phyloP scores from a whole-genome alignment of 768 basidiomycete genomes.

The Guyanaporus albipodus region DNA sequence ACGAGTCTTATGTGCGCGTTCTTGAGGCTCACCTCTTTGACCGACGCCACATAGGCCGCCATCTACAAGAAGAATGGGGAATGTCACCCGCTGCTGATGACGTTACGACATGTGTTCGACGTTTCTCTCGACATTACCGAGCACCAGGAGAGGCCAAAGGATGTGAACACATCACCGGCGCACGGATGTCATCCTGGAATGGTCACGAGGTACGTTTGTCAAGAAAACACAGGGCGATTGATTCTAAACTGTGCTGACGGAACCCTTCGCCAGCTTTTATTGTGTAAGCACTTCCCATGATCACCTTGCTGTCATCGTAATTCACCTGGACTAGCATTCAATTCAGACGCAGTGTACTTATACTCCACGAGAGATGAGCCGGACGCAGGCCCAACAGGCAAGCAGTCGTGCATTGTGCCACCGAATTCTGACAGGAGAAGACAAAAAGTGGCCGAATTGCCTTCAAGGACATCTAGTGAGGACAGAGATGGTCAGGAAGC shows the following conservation, averaged over 20 bases:
- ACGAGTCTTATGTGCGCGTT: background rate
- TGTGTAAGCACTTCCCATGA: conserved; percentile 44
- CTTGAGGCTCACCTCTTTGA: conserved; percentile 56
- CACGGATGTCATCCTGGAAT: conserved; percentile 64
- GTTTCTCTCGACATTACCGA: conserved; percentile 56
- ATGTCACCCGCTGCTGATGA: conserved; percentile 43
- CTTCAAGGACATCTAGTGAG: background rate
- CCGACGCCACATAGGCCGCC: conserved; percentile 63
- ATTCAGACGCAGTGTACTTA: conserved; percentile 65
- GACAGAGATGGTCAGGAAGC: conserved; percentile 4
- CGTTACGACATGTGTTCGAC: conserved; percentile 75
- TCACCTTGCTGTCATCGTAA: conserved; percentile 2
- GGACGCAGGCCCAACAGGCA: conserved; percentile 17
- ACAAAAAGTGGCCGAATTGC: background rate
- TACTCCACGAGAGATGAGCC: conserved; percentile 71
- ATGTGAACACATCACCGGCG: conserved; percentile 69
- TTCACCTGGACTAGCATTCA: conserved; percentile 51
- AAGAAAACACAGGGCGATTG: background rate
- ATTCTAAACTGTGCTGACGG: conserved; percentile 10
- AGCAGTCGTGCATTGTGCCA: conserved; percentile 25
- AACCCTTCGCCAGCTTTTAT: conserved; percentile 44
- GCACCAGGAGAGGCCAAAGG: conserved; percentile 34
- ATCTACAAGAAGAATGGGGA: conserved; percentile 69
- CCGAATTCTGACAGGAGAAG: conserved; percentile 21
- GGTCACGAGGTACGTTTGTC: conserved; percentile 62